phyloP scores from a whole-genome alignment of 2,329 filamentous ascomycete genomes.

The Ophiognomonia clavigignenti-juglandacearum region DNA sequence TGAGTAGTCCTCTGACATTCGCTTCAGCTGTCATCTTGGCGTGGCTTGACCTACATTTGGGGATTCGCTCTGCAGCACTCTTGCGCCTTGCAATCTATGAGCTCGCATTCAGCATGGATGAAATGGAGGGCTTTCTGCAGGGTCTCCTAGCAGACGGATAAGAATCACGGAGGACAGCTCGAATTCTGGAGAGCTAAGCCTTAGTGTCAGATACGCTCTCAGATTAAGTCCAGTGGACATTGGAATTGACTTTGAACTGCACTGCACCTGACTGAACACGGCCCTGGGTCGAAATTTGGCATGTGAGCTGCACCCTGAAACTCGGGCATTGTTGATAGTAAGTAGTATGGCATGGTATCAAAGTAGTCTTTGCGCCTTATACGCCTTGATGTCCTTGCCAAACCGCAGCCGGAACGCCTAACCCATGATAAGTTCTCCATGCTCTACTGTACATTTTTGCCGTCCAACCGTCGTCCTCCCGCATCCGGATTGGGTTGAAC shows the following conservation, averaged over 20 bases:
- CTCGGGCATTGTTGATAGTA: too few species aligned
- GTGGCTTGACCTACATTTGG: neutral
- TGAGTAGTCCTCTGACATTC: neutral
- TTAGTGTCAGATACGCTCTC: neutral
- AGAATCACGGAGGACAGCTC: neutral
- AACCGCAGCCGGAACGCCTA: constrained; percentile 8
- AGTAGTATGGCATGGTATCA: too few species aligned
- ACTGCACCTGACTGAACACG: too few species aligned
- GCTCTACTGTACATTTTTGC: constrained; percentile 12
- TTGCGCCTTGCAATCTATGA: neutral
- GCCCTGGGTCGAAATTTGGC: too few species aligned
- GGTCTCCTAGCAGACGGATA: neutral
- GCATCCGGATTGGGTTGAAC: constrained; percentile 36
- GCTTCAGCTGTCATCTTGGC: neutral
- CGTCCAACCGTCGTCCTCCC: constrained; percentile 12
- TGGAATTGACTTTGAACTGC: too few species aligned
- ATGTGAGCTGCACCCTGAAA: too few species aligned
- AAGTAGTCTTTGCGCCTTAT: too few species aligned
- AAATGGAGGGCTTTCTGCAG: neutral
- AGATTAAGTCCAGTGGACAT: too few species aligned
- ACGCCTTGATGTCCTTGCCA: neutral
- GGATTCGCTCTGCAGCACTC: neutral
- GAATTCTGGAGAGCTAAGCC: neutral
- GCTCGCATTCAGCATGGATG: neutral
- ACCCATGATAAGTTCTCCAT: neutral